Evolutionary conservation across 345 rosid species (phyloP), one percentile per base, ranked within the genome.

Genomic region (Melastoma malabathricum): DNA sequence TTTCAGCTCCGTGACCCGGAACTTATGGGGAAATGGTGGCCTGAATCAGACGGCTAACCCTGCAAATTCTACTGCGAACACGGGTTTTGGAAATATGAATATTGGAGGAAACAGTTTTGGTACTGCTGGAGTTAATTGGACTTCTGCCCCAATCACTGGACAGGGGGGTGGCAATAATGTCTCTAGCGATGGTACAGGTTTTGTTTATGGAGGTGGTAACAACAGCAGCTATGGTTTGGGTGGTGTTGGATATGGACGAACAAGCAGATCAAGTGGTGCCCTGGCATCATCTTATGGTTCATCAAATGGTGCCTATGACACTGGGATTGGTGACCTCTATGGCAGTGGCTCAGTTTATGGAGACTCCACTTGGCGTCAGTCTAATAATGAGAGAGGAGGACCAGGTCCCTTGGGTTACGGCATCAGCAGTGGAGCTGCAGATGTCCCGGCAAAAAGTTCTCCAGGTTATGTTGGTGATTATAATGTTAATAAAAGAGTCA

Each of bases 11-110:
- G 60, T 66, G 57, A 56, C 73, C 56, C 68, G 88, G 50, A 83
- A 76, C 67, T 73, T 86, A 47, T 87, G 96, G 96, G 96, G 89
- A 72, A 84, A 70, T 72, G 81, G 84, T 48, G 65, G 79, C 51
- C 70, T 75, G 44, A 65, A 47, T 51, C 61, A 50, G 64, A 67
- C 59, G 15, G 15, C 68, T n/a, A 70, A 72, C 60, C 68, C 75
- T 47, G 69, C 74, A 47, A 75, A 64, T 50, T 60, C 76, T 34
- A 69, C 77, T 68, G 58, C 68, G 52, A 72, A 68, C 54, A 23
- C 80, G 58, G 63, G 80, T 29, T 61, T 76, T 44, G 82, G 82
- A 18, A 74, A 63, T 52, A 78, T 81, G 60, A 80, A 62, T 61
- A 75, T 75, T 43, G 82, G 87, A 51, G 75, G 41, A 34, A 34